Evolutionary conservation across 768 basidiomycete genomes (phyloP), one percentile per base, ranked within the genome.

Genomic region (Naganishia antarctica): DNA sequence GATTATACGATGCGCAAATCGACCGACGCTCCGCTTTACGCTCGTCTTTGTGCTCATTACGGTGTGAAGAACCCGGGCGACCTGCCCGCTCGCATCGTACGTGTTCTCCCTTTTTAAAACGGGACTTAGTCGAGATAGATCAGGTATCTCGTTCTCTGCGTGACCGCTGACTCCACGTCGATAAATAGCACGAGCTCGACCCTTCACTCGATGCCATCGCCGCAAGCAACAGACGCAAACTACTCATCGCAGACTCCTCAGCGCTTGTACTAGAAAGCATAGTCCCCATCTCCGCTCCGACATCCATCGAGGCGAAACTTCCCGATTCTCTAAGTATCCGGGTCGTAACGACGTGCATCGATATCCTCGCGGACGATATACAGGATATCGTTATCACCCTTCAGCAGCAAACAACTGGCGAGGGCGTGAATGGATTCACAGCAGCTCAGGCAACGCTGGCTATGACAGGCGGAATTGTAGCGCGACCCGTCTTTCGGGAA

Each of bases 191-290:
- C 44, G 67, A 70, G 9, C 68, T 73, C 37, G 69, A 73, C 57
- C 61, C 64, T 4, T 50, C 51, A 0, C 59, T 73, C 7, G 53
- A 65, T 9, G 64, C 70, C 15, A 59, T 67, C 23, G 66, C 71
- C 47, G 66, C 69, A 0, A 66, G 67, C 43, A 73, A 73, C 58
- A 37, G 41, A n/a, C 69, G 72, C 31, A 73, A 73, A 60, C 64
- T 73, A 3, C 67, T 60, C 16, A 68, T 73, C 18, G 63, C 72
- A 3, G 37, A 50, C 25, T 66, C 71, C 15, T 59, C 72, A 6
- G 53, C 41, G 5, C 21, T 60, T 4, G 64, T 69, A 57, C 32
- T 57, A 21, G 8, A 23, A 26, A 40, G 37, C 21, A 26, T 25
- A 3, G 53, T 34, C 12, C 11, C 34, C 37, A 41, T 0, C 3